Evolutionary conservation across 108 stramenopile species (phyloP).

Genomic region (Hondaea fermentalgiana): DNA sequence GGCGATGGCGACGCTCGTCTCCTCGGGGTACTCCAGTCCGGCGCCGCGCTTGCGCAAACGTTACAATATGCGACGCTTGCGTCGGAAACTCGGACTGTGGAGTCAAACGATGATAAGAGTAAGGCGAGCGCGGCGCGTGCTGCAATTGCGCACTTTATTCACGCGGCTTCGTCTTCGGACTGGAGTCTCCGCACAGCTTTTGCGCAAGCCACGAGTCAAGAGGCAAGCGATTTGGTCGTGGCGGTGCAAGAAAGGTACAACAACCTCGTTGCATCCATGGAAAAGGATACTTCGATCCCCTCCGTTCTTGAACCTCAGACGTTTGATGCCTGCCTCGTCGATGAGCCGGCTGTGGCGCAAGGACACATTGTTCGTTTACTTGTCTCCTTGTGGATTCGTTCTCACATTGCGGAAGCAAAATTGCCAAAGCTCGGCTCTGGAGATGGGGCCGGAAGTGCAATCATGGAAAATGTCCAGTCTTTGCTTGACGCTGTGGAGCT

Average conservation of each 20-base stretch:
- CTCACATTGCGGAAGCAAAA: not conserved
- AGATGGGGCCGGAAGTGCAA: not conserved
- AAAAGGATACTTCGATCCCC: too few species aligned
- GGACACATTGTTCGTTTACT: not conserved
- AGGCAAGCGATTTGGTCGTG: not conserved
- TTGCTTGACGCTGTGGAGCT: not conserved
- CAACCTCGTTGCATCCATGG: too few species aligned
- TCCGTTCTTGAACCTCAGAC: not conserved
- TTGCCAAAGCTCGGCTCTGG: not conserved
- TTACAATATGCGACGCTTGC: too few species aligned
- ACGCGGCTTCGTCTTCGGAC: not conserved
- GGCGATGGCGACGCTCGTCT: not conserved
- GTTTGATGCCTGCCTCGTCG: not conserved
- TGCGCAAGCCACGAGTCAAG: not conserved
- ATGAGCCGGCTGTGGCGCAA: not conserved
- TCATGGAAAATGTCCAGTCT: not conserved
- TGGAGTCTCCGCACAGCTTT: not conserved
- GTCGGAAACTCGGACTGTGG: not conserved
- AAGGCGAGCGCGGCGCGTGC: not conserved
- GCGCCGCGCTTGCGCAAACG: not conserved
- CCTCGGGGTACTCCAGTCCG: not conserved
- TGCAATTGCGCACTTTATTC: not conserved
- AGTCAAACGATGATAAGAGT: not conserved
- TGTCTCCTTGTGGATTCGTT: not conserved
- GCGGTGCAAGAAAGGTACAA: not conserved